Evolutionary conservation across 768 basidiomycete genomes (phyloP).

Genomic region (Gymnopilus dilepis): DNA sequence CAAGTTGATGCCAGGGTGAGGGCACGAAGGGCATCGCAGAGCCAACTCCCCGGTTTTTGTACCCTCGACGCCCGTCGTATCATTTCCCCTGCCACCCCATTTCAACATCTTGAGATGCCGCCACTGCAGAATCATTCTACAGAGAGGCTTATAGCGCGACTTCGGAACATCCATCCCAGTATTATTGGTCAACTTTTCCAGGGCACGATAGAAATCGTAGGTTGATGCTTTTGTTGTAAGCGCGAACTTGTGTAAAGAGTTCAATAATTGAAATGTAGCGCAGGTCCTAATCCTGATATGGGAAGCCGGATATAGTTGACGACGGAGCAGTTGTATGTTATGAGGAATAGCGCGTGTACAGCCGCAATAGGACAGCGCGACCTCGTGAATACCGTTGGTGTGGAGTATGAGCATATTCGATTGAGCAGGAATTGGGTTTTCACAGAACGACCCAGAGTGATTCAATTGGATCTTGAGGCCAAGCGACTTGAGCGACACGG

Average conservation of each 20-base stretch:
- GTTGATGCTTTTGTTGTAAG: too few relatives aligned
- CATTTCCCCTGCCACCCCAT: background rate
- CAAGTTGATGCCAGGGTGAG: background rate
- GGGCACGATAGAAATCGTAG: too few relatives aligned
- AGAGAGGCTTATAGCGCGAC: background rate
- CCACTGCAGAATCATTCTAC: background rate
- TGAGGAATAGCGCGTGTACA: conserved; percentile 21
- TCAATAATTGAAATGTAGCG: conserved; percentile 21
- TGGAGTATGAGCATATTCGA: conserved; percentile 26
- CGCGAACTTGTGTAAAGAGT: too few relatives aligned
- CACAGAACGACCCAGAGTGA: background rate
- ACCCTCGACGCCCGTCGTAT: background rate
- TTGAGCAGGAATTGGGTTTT: background rate
- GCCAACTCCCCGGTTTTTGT: background rate
- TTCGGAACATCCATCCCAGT: conserved; percentile 1
- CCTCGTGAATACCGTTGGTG: conserved; percentile 29
- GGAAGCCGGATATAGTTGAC: conserved; percentile 24
- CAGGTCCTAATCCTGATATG: conserved; percentile 20
- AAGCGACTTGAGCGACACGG: background rate
- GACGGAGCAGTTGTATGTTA: too few relatives aligned
- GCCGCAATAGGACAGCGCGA: conserved; percentile 29
- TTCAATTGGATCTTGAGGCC: conserved; percentile 12
- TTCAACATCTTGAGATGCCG: conserved; percentile 7
- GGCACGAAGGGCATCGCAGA: background rate
- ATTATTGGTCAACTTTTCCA: conserved; percentile 2